Base-by-base conservation (phyloP, 768 basidiomycete species). In the Lentinula raphanica region DNA sequence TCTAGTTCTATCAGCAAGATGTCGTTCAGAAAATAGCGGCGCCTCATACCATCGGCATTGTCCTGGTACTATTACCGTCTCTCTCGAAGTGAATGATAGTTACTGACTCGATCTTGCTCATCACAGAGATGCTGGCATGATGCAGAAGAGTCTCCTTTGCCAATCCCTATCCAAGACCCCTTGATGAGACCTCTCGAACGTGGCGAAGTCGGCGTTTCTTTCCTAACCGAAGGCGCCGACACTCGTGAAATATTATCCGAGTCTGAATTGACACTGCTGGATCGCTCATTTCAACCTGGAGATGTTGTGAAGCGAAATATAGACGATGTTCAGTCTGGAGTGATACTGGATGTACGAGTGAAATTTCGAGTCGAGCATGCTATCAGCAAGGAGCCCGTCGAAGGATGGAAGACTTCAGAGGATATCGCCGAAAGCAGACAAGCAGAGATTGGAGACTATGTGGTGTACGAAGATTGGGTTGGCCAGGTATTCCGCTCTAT, bases 91-190 rank as follows among this genome's bases (percentile, higher is more conserved):
- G 23, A 21, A 49, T 8, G 39, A 17, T 59, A 38, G 46, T 50
- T 32, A 12, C 42, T 11, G 54, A 25, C 31, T 36, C 13, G 31
- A n/a, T n/a, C 11, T 57, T 49, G 17, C 42, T 25, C 42, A 54
- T 62, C 31, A 54, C 67, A 94, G 92, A 83, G 90, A 72, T 91
- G 87, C 65, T 94, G 92, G 93, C 87, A 91, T 61, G 91, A 94
- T 68, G 84, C 86, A 9, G 92, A 94, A 62, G 90, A 92, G 59
- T 67, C 82, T 13, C 79, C 78, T 31, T 5, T 49, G 23, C 71
- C 71, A 0, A 71, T 74, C 35, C 70, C 70, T 17, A 65, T 76
- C 56, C 63, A 75, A 40, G 89, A 93, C 70, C 88, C 90, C 12
- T 76, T 93, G 54, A 83, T 91, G 79, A 79, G 92, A 46, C 84